These are phyloP conservation scores for Paramecium bursaria DNA, from an alignment of 73 alveolate genomes.

Conservation along the genomic window DNA sequence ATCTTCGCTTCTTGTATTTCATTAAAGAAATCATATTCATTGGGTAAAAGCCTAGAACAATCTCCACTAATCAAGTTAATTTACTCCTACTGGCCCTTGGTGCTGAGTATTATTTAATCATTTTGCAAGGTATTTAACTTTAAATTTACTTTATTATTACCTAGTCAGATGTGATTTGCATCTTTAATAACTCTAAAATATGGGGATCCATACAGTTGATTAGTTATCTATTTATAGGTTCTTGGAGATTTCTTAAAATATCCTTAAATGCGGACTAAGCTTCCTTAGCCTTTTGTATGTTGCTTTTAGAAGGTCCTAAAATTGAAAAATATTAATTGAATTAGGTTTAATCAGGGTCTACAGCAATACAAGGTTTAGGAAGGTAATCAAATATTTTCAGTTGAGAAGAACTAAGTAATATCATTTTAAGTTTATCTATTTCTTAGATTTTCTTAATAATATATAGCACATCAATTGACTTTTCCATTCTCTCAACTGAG, in stretches of 20 bases:
- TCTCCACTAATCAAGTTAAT: too few species aligned
- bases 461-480: constrained; percentile 45
- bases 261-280: constrained; percentile 30
- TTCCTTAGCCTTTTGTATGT: constrained; percentile 41
- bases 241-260: background rate
- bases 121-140: too few species aligned
- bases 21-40: too few species aligned
- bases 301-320: background rate
- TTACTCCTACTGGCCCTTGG: too few species aligned
- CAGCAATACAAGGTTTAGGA: constrained; percentile 58
- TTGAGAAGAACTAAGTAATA: constrained; percentile 40
- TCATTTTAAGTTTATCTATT: constrained; percentile 63
- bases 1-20: too few species aligned
- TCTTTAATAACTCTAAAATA: too few species aligned
- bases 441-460: constrained; percentile 59
- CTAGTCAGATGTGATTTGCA: too few species aligned
- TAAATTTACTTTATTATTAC: too few species aligned
- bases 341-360: background rate
- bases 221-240: constrained; percentile 2
- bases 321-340: constrained; percentile 31
- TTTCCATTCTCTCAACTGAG: constrained; percentile 1
- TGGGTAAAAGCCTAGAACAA: too few species aligned
- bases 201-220: constrained; percentile 9
- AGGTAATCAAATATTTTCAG: constrained; percentile 65
- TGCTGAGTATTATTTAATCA: too few species aligned